Evolutionary conservation across 2,329 filamentous ascomycete species (phyloP), one percentile per base, ranked within the genome.

Genomic region (Lomentospora prolificans): DNA sequence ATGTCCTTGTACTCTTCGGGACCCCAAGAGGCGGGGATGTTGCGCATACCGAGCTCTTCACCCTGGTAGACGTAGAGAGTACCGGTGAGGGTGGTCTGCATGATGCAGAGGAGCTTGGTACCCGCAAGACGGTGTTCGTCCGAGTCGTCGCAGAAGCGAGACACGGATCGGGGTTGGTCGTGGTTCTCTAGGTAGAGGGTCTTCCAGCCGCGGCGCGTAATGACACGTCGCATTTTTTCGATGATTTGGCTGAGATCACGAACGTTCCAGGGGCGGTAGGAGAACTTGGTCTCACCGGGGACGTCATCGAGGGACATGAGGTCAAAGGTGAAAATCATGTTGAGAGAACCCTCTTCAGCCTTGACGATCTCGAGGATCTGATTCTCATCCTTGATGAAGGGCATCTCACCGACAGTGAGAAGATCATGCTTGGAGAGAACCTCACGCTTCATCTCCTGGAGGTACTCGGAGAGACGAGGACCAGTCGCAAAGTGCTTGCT

Each of bases 261-360:
- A 10, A 80, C 72, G 50, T 69, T 69, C 74, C 76, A 82, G 4
- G 62, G 64, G 1, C 61, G 62, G 3, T 66, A 66, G 0, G 69
- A 70, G 61, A 74, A 75, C 59, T 78, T 77, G 59, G 76, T 70
- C 17, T 65, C 57, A 25, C 53, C 53, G 4, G 66, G 57, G 8
- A 74, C 74, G 56, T 74, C 67, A 57, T 80, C 78, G 14, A 81
- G 67, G 33, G 77, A 72, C 58, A 81, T 73, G 30, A 81, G 72
- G 57, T 87, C 84, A 64, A 89, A 89, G 61, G 86, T 81, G 68
- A 89, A 88, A 33, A 88, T 84, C 83, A 88, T 88, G 65, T 79
- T 83, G 48, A 88, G 68, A 63, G 87, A 82, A 30, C 75, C 73
- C 14, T 78, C 73, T 53, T 80, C 76, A 22, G 73, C 76, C 2